These are phyloP conservation scores for Corylus avellana DNA, from an alignment of 306 rosid species.

Conservation along the genomic window DNA sequence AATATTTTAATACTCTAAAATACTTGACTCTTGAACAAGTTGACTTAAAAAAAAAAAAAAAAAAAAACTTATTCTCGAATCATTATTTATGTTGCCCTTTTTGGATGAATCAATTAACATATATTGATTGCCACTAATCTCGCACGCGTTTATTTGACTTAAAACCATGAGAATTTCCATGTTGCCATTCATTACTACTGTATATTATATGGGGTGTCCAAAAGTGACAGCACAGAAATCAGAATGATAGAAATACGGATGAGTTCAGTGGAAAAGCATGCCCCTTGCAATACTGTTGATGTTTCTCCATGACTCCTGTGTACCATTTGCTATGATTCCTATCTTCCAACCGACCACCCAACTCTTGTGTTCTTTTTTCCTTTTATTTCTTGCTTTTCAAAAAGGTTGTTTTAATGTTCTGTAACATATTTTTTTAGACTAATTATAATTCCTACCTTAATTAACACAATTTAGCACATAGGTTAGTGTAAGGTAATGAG, in stretches of 20 bases:
- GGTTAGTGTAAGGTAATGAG: no score
- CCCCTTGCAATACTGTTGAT: neutral
- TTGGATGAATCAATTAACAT: neutral
- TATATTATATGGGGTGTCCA: no score
- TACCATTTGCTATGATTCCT: neutral
- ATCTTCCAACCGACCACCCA: neutral
- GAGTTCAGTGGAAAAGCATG: neutral
- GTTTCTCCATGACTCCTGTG: constrained; percentile 25
- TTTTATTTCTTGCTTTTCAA: neutral
- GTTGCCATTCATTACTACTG: neutral
- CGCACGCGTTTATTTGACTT: constrained; percentile 18
- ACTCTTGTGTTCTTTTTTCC: neutral
- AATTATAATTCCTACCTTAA: neutral
- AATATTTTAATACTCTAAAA: no score
- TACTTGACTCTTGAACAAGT: no score
- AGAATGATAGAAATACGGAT: neutral
- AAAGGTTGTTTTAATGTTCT: neutral
- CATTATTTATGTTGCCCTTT: neutral
- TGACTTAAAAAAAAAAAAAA: no score
- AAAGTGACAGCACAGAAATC: neutral
- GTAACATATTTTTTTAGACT: neutral
- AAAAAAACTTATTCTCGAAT: neutral
- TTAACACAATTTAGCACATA: no score
- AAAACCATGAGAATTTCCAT: constrained; percentile 8
- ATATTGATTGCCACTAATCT: neutral